Percentiles rank a stretch among this genome's conserved stretches.
phyloP scores from a whole-genome alignment of 129 eudicot genomes.

The Pseudognaphalium luteoalbum region DNA sequence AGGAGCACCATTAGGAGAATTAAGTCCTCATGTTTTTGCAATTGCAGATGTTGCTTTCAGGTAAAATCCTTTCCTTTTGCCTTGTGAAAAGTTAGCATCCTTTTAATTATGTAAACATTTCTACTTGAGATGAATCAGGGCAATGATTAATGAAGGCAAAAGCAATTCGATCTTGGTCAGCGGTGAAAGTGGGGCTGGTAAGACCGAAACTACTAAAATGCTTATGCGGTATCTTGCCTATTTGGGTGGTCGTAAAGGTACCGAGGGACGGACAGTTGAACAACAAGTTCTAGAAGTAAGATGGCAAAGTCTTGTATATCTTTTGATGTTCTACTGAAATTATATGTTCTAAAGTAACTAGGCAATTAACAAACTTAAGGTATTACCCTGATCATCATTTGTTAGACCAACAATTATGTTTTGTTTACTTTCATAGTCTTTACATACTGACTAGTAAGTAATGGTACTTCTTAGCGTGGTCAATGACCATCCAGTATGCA shows the following conservation, averaged over 20 bases:
- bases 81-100: constrained; percentile 21
- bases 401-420: background rate
- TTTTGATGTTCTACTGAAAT: background rate
- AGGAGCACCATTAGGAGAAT: constrained; percentile 90
- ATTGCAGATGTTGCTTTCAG: constrained; percentile 94
- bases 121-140: constrained; percentile 66
- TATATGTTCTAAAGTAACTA: constrained; percentile 17
- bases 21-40: constrained; percentile 98
- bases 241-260: constrained; percentile 94
- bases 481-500: background rate
- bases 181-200: constrained; percentile 99
- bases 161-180: constrained; percentile 96
- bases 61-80: constrained; percentile 43
- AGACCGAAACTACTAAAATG: constrained; percentile 99
- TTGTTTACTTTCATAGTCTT: no score
- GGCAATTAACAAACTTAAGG: background rate
- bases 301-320: constrained; percentile 12
- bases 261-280: constrained; percentile 97
- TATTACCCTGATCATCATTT: background rate
- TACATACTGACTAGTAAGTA: background rate
- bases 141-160: constrained; percentile 86
- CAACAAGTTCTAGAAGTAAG: constrained; percentile 98
- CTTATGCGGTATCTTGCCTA: constrained; percentile 99
- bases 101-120: constrained; percentile 29
- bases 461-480: background rate